phyloP scores from a whole-genome alignment of 345 rosid genomes.

The Lumnitzera racemosa region DNA sequence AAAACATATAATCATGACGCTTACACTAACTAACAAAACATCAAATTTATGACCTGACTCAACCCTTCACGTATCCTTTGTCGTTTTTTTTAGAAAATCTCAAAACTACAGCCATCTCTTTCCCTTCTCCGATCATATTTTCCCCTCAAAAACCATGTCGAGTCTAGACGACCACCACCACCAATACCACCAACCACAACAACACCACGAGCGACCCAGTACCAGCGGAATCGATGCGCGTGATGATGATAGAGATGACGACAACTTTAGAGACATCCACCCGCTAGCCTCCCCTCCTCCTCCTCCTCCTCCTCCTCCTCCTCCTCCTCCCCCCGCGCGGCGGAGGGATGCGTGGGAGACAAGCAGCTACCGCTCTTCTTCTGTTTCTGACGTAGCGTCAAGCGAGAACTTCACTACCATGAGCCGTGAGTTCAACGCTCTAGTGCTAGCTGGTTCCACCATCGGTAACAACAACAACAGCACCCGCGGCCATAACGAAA shows the following conservation, averaged over 20 bases:
- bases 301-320: conserved; percentile 34
- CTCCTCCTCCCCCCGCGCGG: conserved; percentile 17
- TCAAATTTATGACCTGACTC: too few species aligned
- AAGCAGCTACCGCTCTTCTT: conserved; percentile 33
- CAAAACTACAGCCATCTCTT: too few species aligned
- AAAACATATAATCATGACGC: too few species aligned
- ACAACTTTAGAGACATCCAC: conserved; percentile 65
- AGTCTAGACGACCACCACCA: background rate
- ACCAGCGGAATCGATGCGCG: too few species aligned
- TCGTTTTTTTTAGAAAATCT: too few species aligned
- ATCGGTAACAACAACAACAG: conserved; percentile 14
- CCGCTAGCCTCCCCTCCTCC: conserved; percentile 55
- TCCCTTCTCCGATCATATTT: too few species aligned
- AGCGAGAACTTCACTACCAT: conserved; percentile 85
- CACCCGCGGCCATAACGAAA: conserved; percentile 5
- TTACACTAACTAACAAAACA: too few species aligned
- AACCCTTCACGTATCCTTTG: too few species aligned
- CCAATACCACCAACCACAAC: background rate
- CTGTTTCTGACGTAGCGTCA: conserved; percentile 37
- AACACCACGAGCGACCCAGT: background rate
- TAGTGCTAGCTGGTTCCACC: conserved; percentile 82
- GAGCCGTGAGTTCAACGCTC: conserved; percentile 89
- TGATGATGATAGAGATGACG: conserved; percentile 10
- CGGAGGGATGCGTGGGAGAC: conserved; percentile 39
- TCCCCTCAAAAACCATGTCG: background rate